These are phyloP conservation scores for Plasmodium reichenowi DNA, from an alignment of 169 alveolate species.

Conservation along the genomic window DNA sequence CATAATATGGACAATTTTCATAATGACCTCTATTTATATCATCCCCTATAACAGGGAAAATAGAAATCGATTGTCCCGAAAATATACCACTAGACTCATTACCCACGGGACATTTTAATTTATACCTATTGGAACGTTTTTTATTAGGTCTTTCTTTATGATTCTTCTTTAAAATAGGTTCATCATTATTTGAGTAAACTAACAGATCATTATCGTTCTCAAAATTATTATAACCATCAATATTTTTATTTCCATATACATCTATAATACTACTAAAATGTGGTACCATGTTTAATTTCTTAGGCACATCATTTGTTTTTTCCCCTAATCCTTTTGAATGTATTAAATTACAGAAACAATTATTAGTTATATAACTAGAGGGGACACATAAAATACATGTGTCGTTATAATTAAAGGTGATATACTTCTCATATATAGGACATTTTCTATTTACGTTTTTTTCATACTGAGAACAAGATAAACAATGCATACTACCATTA, in stretches of 20 bases:
- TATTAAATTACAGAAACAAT: constrained; percentile 18
- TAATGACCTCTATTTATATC: neutral
- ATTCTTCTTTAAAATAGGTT: no score
- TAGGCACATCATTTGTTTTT: no score
- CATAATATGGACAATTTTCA: neutral
- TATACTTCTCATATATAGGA: constrained; percentile 15
- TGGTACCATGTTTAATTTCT: no score
- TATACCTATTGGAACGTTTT: neutral
- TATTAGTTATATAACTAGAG: constrained; percentile 12
- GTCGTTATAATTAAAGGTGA: constrained; percentile 24
- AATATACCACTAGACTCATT: no score
- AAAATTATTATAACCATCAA: neutral
- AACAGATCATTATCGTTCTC: neutral
- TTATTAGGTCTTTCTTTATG: no score
- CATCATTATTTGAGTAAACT: neutral
- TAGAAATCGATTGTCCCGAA: no score
- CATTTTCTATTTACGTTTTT: constrained; percentile 18
- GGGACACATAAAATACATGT: constrained; percentile 50
- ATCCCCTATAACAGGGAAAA: neutral
- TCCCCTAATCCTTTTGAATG: neutral
- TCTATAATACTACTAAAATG: no score
- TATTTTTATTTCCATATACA: neutral
- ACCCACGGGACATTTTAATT: no score
- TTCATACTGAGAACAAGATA: constrained; percentile 40
- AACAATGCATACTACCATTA: constrained; percentile 36